Evolutionary conservation across 2,329 filamentous ascomycete species (phyloP), one percentile per base, ranked within the genome.

Genomic region (Drechslerella coelobrocha): DNA sequence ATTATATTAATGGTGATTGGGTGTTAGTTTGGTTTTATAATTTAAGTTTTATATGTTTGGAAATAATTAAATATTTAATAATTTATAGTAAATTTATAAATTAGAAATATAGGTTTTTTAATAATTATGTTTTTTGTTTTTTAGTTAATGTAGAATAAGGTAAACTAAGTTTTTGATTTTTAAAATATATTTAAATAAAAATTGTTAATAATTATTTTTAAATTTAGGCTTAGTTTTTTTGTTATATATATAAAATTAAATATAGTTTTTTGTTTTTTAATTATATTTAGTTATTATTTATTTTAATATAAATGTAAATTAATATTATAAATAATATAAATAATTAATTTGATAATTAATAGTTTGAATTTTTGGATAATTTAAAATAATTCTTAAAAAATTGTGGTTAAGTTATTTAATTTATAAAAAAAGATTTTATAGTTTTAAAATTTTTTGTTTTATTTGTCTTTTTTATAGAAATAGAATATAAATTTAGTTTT

Each of bases 181-280:
- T n/a, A n/a, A n/a, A n/a, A n/a, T n/a, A n/a, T n/a, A n/a, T n/a
- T n/a, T n/a, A n/a, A n/a, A n/a, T n/a, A n/a, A n/a, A n/a, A n/a
- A n/a, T n/a, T n/a, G n/a, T n/a, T n/a, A n/a, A n/a, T 4, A 50
- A 50, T 50, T 50, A 50, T 50, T 26, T 50, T 24, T 24, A n/a
- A 24, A 50, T 50, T 24, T 50, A 50, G 27, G 27, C 9, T 24
- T 24, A 50, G 27, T 50, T 50, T 50, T 24, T 50, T 24, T 50
- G 27, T n/a, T 50, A 50, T 50, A 24, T 50, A 24, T 50, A 50
- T 50, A 23, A 24, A 50, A 23, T 26, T 8, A n/a, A 24, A 24
- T 50, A 24, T 14, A 23, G n/a, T 26, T 8, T 24, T 50, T 26
- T 50, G n/a, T 50, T 50, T 50, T 9, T 23, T 9, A 50, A 9